Evolutionary conservation across 352 stramenopile species (phyloP).

Genomic region (Globisporangium spiculum): DNA sequence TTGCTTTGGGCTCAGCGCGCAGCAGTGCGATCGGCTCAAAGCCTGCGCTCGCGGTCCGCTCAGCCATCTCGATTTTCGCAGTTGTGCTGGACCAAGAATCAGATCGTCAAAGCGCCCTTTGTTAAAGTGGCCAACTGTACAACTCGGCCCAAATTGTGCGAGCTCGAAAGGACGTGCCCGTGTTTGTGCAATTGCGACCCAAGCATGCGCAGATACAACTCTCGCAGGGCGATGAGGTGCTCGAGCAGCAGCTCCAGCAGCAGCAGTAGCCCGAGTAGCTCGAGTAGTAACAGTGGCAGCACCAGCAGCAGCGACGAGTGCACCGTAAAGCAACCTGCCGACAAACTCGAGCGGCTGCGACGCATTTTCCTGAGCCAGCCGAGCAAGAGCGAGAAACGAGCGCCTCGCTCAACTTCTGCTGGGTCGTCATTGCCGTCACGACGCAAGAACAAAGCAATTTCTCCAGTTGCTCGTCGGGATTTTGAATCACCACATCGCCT

Average conservation of each 20-base stretch:
- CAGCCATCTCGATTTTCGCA: no score
- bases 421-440: slow-evolving; percentile 3
- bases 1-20: not conserved
- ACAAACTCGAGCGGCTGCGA: slow-evolving; percentile 51
- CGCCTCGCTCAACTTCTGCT: not conserved
- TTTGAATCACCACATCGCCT: not conserved
- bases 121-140: no score
- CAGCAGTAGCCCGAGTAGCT: slow-evolving; percentile 8
- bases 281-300: slow-evolving; percentile 9
- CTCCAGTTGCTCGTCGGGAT: not conserved
- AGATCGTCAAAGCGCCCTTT: no score
- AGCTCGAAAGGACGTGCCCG: not conserved
- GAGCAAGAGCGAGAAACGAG: slow-evolving; percentile 1
- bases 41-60: no score
- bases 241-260: slow-evolving; percentile 20
- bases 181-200: not conserved
- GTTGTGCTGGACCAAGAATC: no score
- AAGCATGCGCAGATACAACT: not conserved
- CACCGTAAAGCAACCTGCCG: slow-evolving; percentile 21
- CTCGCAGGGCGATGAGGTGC: not conserved
- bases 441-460: not conserved
- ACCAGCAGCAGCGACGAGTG: slow-evolving; percentile 12
- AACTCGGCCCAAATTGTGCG: no score
- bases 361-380: slow-evolving; percentile 73
- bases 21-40: slow-evolving; percentile 8